These are phyloP conservation scores for Talaromyces sp. DNA, from an alignment of 2,329 filamentous ascomycete genomes.

Conservation along the genomic window DNA sequence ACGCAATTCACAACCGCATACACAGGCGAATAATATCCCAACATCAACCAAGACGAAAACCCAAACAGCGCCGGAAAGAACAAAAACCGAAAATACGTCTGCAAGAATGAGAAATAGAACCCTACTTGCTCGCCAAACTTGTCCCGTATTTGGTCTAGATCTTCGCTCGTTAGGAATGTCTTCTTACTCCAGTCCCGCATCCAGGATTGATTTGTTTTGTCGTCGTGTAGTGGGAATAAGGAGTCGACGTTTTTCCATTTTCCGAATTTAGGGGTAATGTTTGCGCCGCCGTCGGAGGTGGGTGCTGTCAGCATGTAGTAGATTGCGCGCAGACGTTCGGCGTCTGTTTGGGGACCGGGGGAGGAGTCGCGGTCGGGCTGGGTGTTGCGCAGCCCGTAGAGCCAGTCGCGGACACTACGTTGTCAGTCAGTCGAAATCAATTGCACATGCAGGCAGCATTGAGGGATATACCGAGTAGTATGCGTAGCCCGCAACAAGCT, in stretches of 20 bases:
- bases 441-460: background rate
- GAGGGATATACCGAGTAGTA: constrained; percentile 59
- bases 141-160: constrained; percentile 72
- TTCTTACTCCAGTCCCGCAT: constrained; percentile 68
- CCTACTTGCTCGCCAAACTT: constrained; percentile 79
- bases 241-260: constrained; percentile 71
- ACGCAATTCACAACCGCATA: constrained; percentile 78
- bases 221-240: constrained; percentile 77
- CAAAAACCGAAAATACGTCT: constrained; percentile 88
- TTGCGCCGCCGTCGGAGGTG: constrained; percentile 71
- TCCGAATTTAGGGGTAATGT: constrained; percentile 66
- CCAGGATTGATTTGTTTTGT: constrained; percentile 72
- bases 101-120: constrained; percentile 93
- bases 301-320: constrained; percentile 79
- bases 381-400: constrained; percentile 80
- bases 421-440: background rate
- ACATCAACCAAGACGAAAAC: constrained; percentile 71
- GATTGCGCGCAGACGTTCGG: constrained; percentile 81
- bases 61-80: constrained; percentile 79
- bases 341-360: constrained; percentile 80
- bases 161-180: constrained; percentile 51
- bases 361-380: constrained; percentile 68
- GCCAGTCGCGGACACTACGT: constrained; percentile 82
- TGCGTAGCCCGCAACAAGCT: constrained; percentile 80
- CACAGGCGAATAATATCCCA: constrained; percentile 78